Evolutionary conservation across 148 eudicot species (phyloP), one percentile per base, ranked within the genome.

Genomic region (Drosera capensis): DNA sequence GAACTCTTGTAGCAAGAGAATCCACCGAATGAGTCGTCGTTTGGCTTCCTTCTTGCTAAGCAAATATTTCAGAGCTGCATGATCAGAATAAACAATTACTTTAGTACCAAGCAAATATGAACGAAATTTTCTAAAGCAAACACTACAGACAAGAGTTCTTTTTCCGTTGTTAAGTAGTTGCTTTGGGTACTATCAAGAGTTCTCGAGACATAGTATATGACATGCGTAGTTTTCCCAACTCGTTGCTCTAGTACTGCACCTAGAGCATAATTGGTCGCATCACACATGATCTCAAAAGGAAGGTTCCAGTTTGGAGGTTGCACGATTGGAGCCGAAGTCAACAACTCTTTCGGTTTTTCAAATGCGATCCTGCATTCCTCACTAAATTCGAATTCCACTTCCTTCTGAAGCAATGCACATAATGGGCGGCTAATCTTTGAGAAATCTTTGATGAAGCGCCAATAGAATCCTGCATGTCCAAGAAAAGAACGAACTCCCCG

Each of bases 231-330:
- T 20, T 14, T 21, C 0, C 28, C 25, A 0, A 13, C 14, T 20
- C 25, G 13, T 44, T 44, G 47, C 2, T 28, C 47, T 3, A 23
- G 23, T 8, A 44, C 8, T 7, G 28, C 47, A 0, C 47, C 25
- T 1, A 44, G 13, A 7, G 47, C 47, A 9, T 21, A 20, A 9
- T 44, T 19, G 17, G n/a, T 21, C 8, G 47, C 28, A 23, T 23
- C 26, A 12, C 47, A 44, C 25, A 44, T 44, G 5, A 56, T 25
- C 21, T 47, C 53, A 29, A 55, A 55, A 2, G 59, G 49, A 5
- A 55, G 4, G 26, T 14, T 18, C 49, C 22, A 44, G 12, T 55
- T 21, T 2, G 47, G 46, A 0, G 46, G 45, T 25, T 38, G 26
- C 0, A 46, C 38, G 1, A 47, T 19, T 13, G 52, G 60, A 2